These are phyloP conservation scores for Diutina rugosa DNA, from an alignment of 1,139 yeast genomes.

Conservation along the genomic window DNA sequence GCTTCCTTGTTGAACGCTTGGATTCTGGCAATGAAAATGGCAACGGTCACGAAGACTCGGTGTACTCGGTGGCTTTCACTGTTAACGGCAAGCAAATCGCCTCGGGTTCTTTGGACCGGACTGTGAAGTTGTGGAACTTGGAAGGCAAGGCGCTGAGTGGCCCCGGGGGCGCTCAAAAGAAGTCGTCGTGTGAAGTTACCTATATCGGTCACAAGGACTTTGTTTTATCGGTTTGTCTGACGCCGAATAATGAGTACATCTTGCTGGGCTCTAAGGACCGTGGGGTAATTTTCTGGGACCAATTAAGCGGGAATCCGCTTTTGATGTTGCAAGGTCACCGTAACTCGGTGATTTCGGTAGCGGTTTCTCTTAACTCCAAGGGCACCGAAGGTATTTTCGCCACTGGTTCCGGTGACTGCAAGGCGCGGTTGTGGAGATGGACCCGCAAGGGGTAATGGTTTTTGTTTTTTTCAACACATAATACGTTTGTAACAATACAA, in stretches of 20 bases:
- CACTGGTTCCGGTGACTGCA: constrained; percentile 96
- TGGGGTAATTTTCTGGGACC: constrained; percentile 97
- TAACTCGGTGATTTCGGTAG: constrained; percentile 90
- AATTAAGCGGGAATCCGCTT: constrained; percentile 80
- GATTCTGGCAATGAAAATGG: constrained; percentile 82
- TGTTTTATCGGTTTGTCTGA: constrained; percentile 85
- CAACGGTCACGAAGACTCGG: constrained; percentile 94
- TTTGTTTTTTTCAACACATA: neutral
- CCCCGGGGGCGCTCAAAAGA: constrained; percentile 27
- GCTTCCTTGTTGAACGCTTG: constrained; percentile 82
- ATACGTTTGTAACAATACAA: neutral
- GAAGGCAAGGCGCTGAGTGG: constrained; percentile 41
- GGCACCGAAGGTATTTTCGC: constrained; percentile 77
- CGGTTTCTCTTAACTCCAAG: constrained; percentile 68
- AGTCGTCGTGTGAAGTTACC: constrained; percentile 76
- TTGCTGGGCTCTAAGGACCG: constrained; percentile 94
- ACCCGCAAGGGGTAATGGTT: constrained; percentile 6
- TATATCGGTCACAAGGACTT: constrained; percentile 95
- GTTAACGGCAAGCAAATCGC: constrained; percentile 89
- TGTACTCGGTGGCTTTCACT: constrained; percentile 88
- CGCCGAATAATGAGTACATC: constrained; percentile 87
- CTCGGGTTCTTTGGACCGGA: constrained; percentile 89
- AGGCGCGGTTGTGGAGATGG: constrained; percentile 94
- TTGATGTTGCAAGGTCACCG: constrained; percentile 96
- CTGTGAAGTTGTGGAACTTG: constrained; percentile 92